Evolutionary conservation across 169 alveolate species (phyloP), one percentile per base, ranked within the genome.

Genomic region (Babesia caballi): DNA sequence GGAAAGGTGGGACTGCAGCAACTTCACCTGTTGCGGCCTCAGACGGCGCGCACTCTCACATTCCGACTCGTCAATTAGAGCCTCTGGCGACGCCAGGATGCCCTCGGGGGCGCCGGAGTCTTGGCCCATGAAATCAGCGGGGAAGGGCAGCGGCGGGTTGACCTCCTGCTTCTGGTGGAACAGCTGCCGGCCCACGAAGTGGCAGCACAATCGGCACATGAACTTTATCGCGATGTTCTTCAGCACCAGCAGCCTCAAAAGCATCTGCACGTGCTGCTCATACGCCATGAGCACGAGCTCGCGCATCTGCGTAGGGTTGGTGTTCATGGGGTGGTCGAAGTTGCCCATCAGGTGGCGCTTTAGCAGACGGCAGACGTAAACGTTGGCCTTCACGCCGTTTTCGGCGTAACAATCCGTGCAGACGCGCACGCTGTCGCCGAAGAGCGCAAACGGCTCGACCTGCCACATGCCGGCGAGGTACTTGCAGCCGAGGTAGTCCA

Each of bases 311-410:
- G 84, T 65, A 6, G 90, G 66, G 51, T 85, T 74, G n/a, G 84
- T 65, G 38, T 63, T 57, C 66, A 82, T 78, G 49, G 93, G 93
- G 63, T 88, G 93, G 56, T 88, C 93, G 71, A 74, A 85, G 70
- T 85, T 88, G 4, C 91, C 81, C 8, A 75, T 50, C 36, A 88
- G 38, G 58, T 88, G 93, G 28, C 92, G 36, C 61, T 82, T 81
- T 21, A 90, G 63, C 19, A 88, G 58, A 25, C 93, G 50, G 57
- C 93, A 88, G 21, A 88, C 86, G 50, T 88, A 90, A 3, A 86
- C 90, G 38, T 84, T 85, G 4, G 93, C 93, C 61, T 70, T 74
- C n/a, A 84, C 59, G 19, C 93, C 93, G 19, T 60, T 25, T 32
- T 38, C 21, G 8, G 15, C 32, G 33, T 69, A 53, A 30, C 88